Percentiles rank a stretch among this genome's conserved stretches.
phyloP scores from a whole-genome alignment of 1,139 yeast genomes.

The Geotrichum bryndzae region DNA sequence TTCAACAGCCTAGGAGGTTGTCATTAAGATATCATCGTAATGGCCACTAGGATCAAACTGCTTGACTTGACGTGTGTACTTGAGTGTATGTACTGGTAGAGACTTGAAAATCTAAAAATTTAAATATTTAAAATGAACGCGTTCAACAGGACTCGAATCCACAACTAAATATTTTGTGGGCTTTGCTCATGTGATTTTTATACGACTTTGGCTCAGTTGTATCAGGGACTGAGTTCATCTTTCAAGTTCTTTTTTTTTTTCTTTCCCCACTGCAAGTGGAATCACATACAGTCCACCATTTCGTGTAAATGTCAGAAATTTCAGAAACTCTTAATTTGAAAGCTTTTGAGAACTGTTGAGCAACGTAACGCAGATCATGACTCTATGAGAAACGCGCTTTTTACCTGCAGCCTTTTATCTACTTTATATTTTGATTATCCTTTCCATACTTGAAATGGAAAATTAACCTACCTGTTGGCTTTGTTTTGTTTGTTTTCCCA shows the following conservation, averaged over 20 bases:
- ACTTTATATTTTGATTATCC: not conserved
- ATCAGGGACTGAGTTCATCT: not conserved
- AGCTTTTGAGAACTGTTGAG: not conserved
- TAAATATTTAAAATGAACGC: not conserved
- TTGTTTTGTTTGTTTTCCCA: not conserved
- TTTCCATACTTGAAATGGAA: not conserved
- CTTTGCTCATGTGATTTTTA: not conserved
- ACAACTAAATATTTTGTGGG: not conserved
- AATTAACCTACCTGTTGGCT: not conserved
- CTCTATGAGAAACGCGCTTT: not conserved
- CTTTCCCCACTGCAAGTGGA: too few species aligned
- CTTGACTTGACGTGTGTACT: too few species aligned
- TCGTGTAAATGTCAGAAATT: too few species aligned
- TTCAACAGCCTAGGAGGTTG: too few species aligned
- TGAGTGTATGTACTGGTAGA: too few species aligned
- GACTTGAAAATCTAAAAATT: too few species aligned
- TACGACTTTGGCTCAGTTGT: not conserved
- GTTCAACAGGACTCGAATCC: not conserved
- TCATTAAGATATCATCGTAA: too few species aligned
- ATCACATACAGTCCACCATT: too few species aligned
- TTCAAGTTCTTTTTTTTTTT: not conserved
- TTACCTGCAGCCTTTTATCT: not conserved
- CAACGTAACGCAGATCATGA: not conserved
- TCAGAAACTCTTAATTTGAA: too few species aligned
- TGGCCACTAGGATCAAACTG: too few species aligned